Percentiles rank a stretch among this genome's conserved stretches.
Evolutionary conservation across 2,329 filamentous ascomycete species (phyloP).

Genomic region (Myriosclerotinia duriaeana): DNA sequence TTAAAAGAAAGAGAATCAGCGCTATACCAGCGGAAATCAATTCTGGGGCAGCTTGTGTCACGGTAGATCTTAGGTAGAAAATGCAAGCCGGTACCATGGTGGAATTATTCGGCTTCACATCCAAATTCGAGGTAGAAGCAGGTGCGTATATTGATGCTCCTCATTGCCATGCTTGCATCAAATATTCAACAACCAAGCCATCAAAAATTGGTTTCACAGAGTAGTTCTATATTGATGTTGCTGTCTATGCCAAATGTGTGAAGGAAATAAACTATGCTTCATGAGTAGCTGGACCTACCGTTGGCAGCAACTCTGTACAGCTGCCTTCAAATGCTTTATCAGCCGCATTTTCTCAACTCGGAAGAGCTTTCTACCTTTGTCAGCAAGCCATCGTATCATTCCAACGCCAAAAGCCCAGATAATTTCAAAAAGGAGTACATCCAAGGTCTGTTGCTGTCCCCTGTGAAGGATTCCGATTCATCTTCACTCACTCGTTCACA

Average conservation of each 20-base stretch:
- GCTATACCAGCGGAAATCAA: slow-evolving; percentile 24
- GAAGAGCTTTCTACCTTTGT: not conserved
- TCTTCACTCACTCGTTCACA: not conserved
- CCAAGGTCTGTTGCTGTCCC: not conserved
- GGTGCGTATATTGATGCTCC: slow-evolving; percentile 28
- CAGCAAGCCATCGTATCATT: not conserved
- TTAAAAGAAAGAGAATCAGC: slow-evolving; percentile 19
- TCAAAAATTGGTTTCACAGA: slow-evolving; percentile 26
- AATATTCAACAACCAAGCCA: slow-evolving; percentile 11
- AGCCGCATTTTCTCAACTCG: not conserved
- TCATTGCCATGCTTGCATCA: slow-evolving; percentile 26
- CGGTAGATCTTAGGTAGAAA: slow-evolving; percentile 22
- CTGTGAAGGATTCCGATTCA: not conserved
- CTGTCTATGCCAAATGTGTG: not conserved
- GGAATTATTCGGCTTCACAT: slow-evolving; percentile 16
- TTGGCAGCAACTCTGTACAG: not conserved
- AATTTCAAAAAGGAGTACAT: not conserved
- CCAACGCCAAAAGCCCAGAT: not conserved
- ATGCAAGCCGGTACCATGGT: slow-evolving; percentile 22
- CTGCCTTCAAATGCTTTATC: not conserved
- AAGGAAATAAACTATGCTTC: not conserved
- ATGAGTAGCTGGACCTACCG: not conserved
- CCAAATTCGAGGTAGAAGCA: slow-evolving; percentile 24
- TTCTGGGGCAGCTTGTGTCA: slow-evolving; percentile 24
- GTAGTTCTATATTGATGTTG: slow-evolving; percentile 21